phyloP scores from a whole-genome alignment of 108 stramenopile genomes.

The Skeletonema marinoi region DNA sequence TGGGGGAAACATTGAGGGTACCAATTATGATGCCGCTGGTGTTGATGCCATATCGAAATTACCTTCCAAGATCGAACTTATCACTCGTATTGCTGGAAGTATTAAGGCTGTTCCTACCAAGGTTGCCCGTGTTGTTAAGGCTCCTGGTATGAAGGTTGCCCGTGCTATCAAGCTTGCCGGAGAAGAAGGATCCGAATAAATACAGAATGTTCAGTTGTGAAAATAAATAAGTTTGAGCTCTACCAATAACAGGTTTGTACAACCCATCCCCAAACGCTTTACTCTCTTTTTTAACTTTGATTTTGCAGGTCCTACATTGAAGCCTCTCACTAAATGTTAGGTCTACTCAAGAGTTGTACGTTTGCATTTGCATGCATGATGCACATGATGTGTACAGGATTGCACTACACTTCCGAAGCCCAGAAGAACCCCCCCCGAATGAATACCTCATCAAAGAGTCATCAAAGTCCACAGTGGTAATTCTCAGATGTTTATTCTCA shows the following conservation, averaged over 20 bases:
- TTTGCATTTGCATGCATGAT: no score
- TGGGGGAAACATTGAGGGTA: constrained; percentile 88
- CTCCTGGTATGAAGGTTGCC: constrained; percentile 82
- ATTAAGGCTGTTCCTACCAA: constrained; percentile 96
- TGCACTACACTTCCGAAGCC: no score
- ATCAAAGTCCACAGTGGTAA: no score
- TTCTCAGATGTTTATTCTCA: no score
- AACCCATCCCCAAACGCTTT: neutral
- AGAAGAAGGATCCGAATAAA: constrained; percentile 29
- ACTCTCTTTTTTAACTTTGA: neutral
- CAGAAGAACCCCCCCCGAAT: no score
- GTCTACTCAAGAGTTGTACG: no score
- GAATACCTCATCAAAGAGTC: no score
- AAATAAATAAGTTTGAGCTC: neutral
- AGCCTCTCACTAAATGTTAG: no score
- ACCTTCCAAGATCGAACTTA: constrained; percentile 90
- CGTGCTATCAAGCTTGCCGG: constrained; percentile 90
- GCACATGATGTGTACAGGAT: no score
- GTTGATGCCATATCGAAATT: constrained; percentile 86
- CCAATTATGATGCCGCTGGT: constrained; percentile 70
- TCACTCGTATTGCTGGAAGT: constrained; percentile 85
- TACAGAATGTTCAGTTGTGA: neutral
- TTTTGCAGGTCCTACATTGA: no score
- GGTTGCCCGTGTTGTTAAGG: constrained; percentile 90
- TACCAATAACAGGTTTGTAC: neutral